A percentile compares a stretch with the other conserved stretches of the same genome.
phyloP scores from a whole-genome alignment of 1,284 basidiomycete genomes.

The Porogramme epimiltina region DNA sequence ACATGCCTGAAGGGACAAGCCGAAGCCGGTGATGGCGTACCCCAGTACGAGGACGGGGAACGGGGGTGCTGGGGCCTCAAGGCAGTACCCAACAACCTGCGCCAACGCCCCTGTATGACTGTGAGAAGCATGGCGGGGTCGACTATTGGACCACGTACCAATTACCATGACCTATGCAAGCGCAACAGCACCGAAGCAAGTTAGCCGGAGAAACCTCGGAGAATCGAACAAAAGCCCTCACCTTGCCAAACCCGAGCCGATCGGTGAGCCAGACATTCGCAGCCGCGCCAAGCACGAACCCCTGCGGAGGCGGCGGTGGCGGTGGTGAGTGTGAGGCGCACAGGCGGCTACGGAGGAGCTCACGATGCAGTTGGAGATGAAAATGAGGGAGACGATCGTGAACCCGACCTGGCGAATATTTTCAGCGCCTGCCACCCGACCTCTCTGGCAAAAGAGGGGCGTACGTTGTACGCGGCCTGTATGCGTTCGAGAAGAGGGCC shows the following conservation, averaged over 20 bases:
- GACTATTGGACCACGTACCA: conserved; percentile 15
- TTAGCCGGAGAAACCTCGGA: not conserved
- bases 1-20: conserved; percentile 30
- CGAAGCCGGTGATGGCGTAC: conserved; percentile 65
- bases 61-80: conserved; percentile 62
- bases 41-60: conserved; percentile 67
- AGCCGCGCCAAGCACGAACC: conserved; percentile 48
- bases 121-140: too few relatives aligned
- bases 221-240: conserved; percentile 26
- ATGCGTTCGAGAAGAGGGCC: conserved; percentile 61
- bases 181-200: too few relatives aligned
- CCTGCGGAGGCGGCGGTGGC: conserved; percentile 37
- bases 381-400: conserved; percentile 54
- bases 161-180: conserved; percentile 31
- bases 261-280: conserved; percentile 54
- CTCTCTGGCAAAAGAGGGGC: too few relatives aligned
- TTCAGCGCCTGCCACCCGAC: too few relatives aligned
- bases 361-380: conserved; percentile 51
- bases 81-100: conserved; percentile 51
- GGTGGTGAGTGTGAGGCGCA: not conserved
- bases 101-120: conserved; percentile 27
- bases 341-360: not conserved
- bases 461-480: conserved; percentile 52
- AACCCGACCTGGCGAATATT: conserved; percentile 41
- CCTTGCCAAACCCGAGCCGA: conserved; percentile 58